Evolutionary conservation across 2,329 filamentous ascomycete genomes (phyloP).

Genomic region (Fusarium mundagurra): DNA sequence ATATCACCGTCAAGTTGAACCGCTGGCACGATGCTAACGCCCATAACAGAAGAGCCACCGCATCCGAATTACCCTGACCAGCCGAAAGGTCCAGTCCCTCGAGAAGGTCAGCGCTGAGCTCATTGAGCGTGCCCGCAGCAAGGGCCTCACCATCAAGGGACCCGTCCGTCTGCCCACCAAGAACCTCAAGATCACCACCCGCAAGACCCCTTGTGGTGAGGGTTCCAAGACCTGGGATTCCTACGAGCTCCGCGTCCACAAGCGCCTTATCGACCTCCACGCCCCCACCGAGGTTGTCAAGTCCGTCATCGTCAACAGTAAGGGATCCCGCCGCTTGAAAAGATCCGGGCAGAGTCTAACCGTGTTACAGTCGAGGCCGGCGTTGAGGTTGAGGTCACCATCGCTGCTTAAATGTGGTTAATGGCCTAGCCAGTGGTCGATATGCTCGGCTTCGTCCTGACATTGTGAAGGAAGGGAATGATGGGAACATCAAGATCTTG

Average conservation of each 20-base stretch:
- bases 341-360: constrained; percentile 11
- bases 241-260: constrained; percentile 99
- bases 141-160: constrained; percentile 98
- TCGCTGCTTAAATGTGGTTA: constrained; percentile 66
- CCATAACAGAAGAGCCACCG: constrained; percentile 84
- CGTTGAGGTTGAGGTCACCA: constrained; percentile 93
- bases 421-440: constrained; percentile 8
- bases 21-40: constrained; percentile 22
- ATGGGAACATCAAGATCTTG: constrained; percentile 28
- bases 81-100: constrained; percentile 91
- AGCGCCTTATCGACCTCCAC: constrained; percentile 96
- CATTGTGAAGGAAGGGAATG: constrained; percentile 40
- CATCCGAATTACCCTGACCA: constrained; percentile 98
- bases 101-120: constrained; percentile 99
- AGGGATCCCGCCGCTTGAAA: not conserved
- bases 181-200: constrained; percentile 94
- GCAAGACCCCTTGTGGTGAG: constrained; percentile 99
- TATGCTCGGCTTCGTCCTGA: constrained; percentile 12
- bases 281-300: constrained; percentile 98
- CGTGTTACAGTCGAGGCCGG: constrained; percentile 73
- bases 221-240: constrained; percentile 99
- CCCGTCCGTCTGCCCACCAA: constrained; percentile 98
- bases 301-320: constrained; percentile 91
- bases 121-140: constrained; percentile 97
- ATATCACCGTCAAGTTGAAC: not conserved